Conservation (phyloP, 2,329 filamentous ascomycete species). For the Xylariaceae sp. region DNA sequence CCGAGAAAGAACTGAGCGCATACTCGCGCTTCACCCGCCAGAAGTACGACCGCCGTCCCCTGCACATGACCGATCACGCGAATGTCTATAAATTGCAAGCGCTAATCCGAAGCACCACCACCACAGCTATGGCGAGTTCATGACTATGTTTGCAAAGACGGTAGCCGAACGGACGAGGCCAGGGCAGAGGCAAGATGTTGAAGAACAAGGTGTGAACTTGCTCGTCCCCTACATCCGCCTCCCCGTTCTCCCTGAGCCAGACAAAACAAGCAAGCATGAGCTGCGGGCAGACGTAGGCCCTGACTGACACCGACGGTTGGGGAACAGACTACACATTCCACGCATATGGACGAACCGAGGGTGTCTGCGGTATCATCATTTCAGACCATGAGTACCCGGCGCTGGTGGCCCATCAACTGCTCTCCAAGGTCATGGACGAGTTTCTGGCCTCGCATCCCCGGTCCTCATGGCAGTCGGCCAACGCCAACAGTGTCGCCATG, state of each 20-base stretch:
- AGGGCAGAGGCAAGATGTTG: conserved; percentile 79
- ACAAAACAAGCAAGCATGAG: too few relatives aligned
- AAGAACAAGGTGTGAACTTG: conserved; percentile 61
- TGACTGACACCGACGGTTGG: too few relatives aligned
- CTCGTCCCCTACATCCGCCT: neutral
- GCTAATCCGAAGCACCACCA: conserved; percentile 16
- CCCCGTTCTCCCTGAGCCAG: neutral
- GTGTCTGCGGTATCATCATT: conserved; percentile 71
- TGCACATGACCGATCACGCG: too few relatives aligned
- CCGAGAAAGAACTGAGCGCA: conserved; percentile 70
- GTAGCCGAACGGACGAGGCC: conserved; percentile 78
- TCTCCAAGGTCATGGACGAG: conserved; percentile 82
- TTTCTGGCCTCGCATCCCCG: conserved; percentile 73
- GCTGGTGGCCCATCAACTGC: conserved; percentile 77
- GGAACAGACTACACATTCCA: conserved; percentile 72
- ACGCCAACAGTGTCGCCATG: conserved; percentile 50
- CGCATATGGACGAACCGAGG: conserved; percentile 69
- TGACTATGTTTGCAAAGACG: conserved; percentile 80
- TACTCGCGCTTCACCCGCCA: conserved; percentile 76
- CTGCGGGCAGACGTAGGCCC: too few relatives aligned
- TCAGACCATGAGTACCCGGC: conserved; percentile 69
- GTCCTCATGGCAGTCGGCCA: conserved; percentile 54
- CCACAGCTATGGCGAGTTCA: conserved; percentile 54
- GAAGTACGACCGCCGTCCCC: conserved; percentile 43
- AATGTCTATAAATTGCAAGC: neutral